Evolutionary conservation across 176 grass and related monocot species (phyloP).

Genomic region (Calamus simplicifolius): DNA sequence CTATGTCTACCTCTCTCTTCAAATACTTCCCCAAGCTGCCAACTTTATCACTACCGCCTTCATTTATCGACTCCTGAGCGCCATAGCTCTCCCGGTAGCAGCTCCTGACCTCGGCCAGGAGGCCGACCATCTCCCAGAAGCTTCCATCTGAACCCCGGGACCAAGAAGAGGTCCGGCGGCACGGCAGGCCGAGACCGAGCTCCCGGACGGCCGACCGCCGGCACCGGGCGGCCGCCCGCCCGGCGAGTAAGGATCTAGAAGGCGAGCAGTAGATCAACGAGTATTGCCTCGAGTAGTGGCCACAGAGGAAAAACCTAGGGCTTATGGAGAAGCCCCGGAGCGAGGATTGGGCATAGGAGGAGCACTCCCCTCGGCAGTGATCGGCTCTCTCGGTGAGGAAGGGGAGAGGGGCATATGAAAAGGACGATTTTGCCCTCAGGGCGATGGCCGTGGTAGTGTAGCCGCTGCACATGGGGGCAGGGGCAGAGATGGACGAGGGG

Average conservation of each 20-base stretch:
- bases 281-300: slow-evolving; percentile 9
- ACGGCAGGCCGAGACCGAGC: too few relatives aligned
- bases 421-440: slow-evolving; percentile 20
- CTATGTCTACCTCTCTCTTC: neutral
- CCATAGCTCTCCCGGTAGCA: too few relatives aligned
- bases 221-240: neutral
- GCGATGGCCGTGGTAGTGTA: neutral
- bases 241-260: slow-evolving; percentile 6
- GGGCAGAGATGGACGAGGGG: neutral
- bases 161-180: too few relatives aligned
- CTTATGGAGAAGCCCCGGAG: slow-evolving; percentile 1
- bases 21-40: neutral
- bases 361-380: neutral
- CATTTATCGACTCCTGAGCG: neutral
- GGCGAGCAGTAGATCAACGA: slow-evolving; percentile 17
- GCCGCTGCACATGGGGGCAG: slow-evolving; percentile 12
- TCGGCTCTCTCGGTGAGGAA: neutral
- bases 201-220: too few relatives aligned
- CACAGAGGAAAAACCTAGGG: slow-evolving; percentile 15
- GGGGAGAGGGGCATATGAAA: neutral
- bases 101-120: too few relatives aligned
- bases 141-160: too few relatives aligned
- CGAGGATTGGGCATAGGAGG: neutral
- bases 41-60: neutral
- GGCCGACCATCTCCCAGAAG: neutral